Conservation (phyloP, 1,284 basidiomycete species). For the Peniophora sp. region DNA sequence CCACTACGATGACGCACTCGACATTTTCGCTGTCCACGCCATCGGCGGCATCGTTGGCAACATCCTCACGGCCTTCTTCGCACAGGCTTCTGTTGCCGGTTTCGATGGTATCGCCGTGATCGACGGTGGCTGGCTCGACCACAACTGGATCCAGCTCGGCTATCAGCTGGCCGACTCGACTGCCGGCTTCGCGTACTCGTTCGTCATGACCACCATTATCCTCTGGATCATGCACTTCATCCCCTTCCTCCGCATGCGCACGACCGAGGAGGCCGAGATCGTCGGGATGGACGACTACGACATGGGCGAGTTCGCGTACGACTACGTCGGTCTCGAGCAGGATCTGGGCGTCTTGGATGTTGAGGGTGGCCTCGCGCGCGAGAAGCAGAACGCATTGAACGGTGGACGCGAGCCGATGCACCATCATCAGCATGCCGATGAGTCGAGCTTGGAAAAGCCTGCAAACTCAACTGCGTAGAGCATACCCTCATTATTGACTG, state of each 20-base stretch:
- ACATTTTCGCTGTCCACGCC: constrained; percentile 88
- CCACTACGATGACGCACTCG: constrained; percentile 73
- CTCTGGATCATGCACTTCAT: constrained; percentile 92
- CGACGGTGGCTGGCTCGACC: constrained; percentile 87
- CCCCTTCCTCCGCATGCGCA: constrained; percentile 76
- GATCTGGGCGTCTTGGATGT: constrained; percentile 11
- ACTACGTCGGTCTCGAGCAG: constrained; percentile 71
- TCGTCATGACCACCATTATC: constrained; percentile 82
- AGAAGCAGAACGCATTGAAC: constrained; percentile 8
- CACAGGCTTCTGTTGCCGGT: constrained; percentile 75
- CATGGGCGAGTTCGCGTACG: constrained; percentile 93
- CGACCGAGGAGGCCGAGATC: constrained; percentile 79
- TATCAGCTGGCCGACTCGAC: constrained; percentile 82
- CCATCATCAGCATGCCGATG: neutral
- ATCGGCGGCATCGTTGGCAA: constrained; percentile 88
- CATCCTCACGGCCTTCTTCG: constrained; percentile 82
- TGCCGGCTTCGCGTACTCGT: constrained; percentile 72
- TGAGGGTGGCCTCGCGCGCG: constrained; percentile 12
- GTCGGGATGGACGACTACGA: constrained; percentile 91
- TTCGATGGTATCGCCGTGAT: constrained; percentile 77
- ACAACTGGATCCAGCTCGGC: constrained; percentile 76
- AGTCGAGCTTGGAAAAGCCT: neutral
- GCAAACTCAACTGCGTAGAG: neutral
- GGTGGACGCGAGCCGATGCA: constrained; percentile 13
- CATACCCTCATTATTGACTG: too few species aligned